phyloP scores from a whole-genome alignment of 23 red algal species.

The Gracilaria gracilis region DNA sequence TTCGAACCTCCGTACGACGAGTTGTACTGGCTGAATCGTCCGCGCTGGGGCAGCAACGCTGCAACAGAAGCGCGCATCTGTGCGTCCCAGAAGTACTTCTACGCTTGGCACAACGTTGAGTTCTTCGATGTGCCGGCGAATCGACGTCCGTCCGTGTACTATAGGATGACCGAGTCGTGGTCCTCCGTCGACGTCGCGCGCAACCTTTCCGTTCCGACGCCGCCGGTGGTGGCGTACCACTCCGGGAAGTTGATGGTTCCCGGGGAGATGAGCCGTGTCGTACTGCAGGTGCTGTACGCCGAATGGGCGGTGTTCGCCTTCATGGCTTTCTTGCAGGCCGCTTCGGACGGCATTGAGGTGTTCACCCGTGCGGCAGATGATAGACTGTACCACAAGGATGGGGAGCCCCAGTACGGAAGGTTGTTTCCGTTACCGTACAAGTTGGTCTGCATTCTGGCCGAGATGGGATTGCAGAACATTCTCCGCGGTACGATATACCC shows the following conservation, averaged over 20 bases:
- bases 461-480: not conserved
- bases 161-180: not conserved
- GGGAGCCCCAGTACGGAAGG: not conserved
- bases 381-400: not conserved
- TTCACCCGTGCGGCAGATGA: not conserved
- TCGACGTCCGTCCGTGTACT: not conserved
- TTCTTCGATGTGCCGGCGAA: not conserved
- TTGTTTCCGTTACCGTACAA: not conserved
- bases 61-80: not conserved
- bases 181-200: not conserved
- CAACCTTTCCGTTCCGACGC: not conserved
- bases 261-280: not conserved
- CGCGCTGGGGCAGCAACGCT: not conserved
- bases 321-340: not conserved
- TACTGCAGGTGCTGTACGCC: not conserved
- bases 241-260: not conserved
- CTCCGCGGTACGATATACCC: not conserved
- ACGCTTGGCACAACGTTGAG: not conserved
- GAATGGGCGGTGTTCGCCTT: not conserved
- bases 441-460: not conserved
- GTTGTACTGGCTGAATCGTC: not conserved
- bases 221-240: not conserved
- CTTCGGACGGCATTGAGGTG: not conserved
- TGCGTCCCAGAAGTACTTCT: not conserved
- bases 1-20: not conserved